Evolutionary conservation across 768 basidiomycete species (phyloP).

Genomic region (Mycena rosella): DNA sequence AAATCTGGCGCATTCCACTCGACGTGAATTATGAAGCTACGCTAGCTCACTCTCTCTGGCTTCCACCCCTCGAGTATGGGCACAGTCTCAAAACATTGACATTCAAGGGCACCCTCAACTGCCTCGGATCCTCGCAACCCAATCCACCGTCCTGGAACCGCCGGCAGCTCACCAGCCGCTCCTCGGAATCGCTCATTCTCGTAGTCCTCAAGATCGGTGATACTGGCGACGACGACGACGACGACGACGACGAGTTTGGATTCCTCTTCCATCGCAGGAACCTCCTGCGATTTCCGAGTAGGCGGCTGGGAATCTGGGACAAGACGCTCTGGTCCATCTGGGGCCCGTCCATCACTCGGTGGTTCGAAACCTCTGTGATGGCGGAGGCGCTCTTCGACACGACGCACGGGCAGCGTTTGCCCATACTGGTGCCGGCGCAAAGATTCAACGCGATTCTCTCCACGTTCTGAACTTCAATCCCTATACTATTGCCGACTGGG

Average conservation of each 20-base stretch:
- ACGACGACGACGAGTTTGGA: neutral
- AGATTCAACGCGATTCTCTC: neutral
- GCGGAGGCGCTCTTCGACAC: neutral
- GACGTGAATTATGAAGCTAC: neutral
- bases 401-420: conserved; percentile 2
- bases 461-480: conserved; percentile 1
- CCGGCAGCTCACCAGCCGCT: neutral
- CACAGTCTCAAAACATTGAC: neutral
- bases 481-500: neutral
- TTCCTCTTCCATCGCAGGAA: conserved; percentile 2
- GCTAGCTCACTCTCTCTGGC: neutral
- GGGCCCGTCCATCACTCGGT: neutral
- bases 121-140: neutral
- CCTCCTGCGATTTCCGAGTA: neutral
- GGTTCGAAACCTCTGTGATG: neutral
- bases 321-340: neutral
- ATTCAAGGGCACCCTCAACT: neutral
- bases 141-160: neutral
- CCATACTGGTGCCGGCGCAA: neutral
- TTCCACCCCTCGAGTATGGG: neutral
- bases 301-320: no score
- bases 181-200: neutral
- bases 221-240: neutral
- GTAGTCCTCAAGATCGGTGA: neutral
- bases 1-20: neutral